Evolutionary conservation across 192 early-diverging fungal genomes (phyloP).

Genomic region (Backusella psychrophila): DNA sequence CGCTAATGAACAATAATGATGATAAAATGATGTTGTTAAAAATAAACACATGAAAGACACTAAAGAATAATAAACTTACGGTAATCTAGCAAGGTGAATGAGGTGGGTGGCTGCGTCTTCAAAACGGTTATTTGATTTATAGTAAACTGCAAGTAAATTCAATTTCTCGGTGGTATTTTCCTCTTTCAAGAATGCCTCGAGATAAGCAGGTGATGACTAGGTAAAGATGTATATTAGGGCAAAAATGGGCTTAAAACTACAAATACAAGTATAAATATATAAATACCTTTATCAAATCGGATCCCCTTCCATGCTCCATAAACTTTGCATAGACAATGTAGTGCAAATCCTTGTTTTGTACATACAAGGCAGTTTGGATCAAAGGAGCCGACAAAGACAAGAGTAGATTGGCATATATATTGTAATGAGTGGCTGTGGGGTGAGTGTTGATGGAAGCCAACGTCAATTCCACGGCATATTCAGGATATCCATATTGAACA

Average conservation of each 20-base stretch:
- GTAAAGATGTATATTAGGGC: no score
- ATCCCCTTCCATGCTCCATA: not conserved
- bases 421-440: not conserved
- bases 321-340: not conserved
- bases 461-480: not conserved
- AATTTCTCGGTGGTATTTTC: not conserved
- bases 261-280: not conserved
- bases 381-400: not conserved
- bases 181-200: not conserved
- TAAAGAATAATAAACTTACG: not conserved
- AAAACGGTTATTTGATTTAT: not conserved
- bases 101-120: not conserved
- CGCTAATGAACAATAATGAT: not conserved
- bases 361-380: not conserved
- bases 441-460: not conserved
- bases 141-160: not conserved
- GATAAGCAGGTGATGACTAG: not conserved
- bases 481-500: not conserved
- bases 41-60: not conserved
- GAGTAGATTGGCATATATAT: not conserved
- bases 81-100: not conserved
- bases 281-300: slow-evolving; percentile 1
- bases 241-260: no score
- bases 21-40: not conserved
- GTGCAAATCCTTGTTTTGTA: not conserved